Base-by-base conservation (phyloP, 306 rosid genomes). In the Macrotyloma uniflorum region DNA sequence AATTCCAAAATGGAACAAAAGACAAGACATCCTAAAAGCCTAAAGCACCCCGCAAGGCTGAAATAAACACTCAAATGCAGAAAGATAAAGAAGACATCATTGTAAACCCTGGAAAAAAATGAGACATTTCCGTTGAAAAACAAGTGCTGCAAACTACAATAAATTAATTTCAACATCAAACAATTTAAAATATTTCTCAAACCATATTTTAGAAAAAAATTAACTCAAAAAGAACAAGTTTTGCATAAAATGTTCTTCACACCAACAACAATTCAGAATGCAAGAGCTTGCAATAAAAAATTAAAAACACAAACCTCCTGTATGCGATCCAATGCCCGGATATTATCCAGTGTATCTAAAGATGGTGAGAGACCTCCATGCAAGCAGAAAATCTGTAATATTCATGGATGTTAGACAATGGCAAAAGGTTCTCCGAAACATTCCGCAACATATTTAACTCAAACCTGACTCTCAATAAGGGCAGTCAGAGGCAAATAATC, bases 291-390 rank as follows among this genome's bases (percentile, higher is more conserved):
- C 28, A 47, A 70, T 50, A 75, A 62, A 55, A 68, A 71, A 64
- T 70, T 70, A 42, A 62, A 57, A 50, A 64, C 78, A 70, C 85
- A 67, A 73, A 91, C 98, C 96, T 94, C 98, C 72, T 94, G 98
- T 84, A 91, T 87, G 59, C 98, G 98, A 69, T 94, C 98, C 89
- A 94, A 85, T 32, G 98, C 91, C 47, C 97, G 91, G 32, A 94
- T 90, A 75, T 94, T 94, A 83, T 94, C 98, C 85, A 94, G 84
- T 19, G 98, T 94, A 80, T 94, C 98, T 89, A 94, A 82, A 68
- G 98, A 94, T 57, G 98, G 98, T 45, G 98, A 94, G 67, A 94
- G 97, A 69, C 98, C 98, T 66, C 98, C 98, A 70, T 94, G 98
- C 90, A 94, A 90, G 82, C 98, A 94, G 91, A 94, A 94, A 72